Base-by-base conservation (phyloP, 306 rosid genomes). In the Morella rubra region DNA sequence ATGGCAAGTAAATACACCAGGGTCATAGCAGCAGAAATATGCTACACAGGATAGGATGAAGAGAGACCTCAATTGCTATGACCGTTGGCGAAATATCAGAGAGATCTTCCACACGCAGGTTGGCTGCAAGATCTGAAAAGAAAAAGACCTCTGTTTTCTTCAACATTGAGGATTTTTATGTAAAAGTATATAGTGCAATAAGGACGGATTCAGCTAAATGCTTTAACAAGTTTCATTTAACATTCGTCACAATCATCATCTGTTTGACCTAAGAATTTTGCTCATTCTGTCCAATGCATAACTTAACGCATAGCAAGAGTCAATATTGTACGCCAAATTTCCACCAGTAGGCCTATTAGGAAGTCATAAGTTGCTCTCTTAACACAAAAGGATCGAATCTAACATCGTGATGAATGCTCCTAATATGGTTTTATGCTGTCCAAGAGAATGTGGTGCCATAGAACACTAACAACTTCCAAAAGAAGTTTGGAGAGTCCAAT, bases 11-110 rank as follows among this genome's bases (percentile, higher is more conserved):
- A 11, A 52, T 10, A 8, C 53, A 22, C 7, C 67, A 44, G 5
- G 7, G 40, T 27, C 20, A 40, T 4, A 46, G 15, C 10, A 15
- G 8, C 9, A 32, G 27, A 54, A 42, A 50, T 54, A 20, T 18
- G 44, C 56, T 16, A 54, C 18, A 13, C 11, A 22, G 72, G 15
- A 20, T 15, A 60, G 67, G 40, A 68, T 71, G 47, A 32, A 19
- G 50, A 44, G 10, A 62, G 47, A 78, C 81, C 81, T 78, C 76
- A 49, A 46, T 59, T 19, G 81, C 81, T 19, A 78, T 72, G 12
- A 59, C 77, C 8, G 76, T 56, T 60, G 81, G 69, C 1, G 77
- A 8, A 55, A 78, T 50, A 22, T 60, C 69, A 41, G 32, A 72
- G 55, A 59, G 55, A 53, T 78, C 81, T 69, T 78, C 72, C 19